Evolutionary conservation across 768 basidiomycete species (phyloP), one percentile per base, ranked within the genome.

Genomic region (Suillus subalutaceus): DNA sequence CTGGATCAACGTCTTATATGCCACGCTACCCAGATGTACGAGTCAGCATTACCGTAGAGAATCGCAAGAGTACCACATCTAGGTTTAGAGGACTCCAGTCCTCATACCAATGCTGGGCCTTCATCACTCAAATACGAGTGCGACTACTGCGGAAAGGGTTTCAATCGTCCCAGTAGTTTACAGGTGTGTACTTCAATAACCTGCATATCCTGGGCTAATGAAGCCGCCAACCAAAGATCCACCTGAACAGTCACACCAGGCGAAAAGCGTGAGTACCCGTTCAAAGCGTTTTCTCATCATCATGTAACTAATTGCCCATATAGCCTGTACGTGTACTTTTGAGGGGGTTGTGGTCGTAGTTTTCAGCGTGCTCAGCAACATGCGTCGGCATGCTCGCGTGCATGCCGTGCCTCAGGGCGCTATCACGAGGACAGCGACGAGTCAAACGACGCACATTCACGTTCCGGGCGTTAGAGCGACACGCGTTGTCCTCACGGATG

Each of bases 341-440:
- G 86, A 89, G 68, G 86, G 68, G 86, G 85, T 66, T 94, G 92
- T 78, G 89, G 90, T 8, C 89, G 92, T 53, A 88, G 89, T 74
- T 94, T n/a, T 94, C 78, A 92, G 91, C 72, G 92, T 93, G 60
- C 86, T 93, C 73, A 93, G 91, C 77, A 94, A 94, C 80, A 94
- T 94, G 92, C 89, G 92, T 68, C 84, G 92, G 65, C 92, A 94
- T 75, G 88, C 91, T 66, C 88, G 92, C 64, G 88, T 90, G 15
- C 92, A 93, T 73, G 80, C 77, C 35, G 82, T 46, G 66, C 66
- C 53, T 63, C 64, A 3, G 70, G 62, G 61, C 75, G 74, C 65
- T 78, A 79, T 58, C 76, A 77, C 63, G 84, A 84, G 61, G 70
- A 74, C 23, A 81, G 80, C 66, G 84, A 84, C 62, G 86, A 86